Conservation (phyloP, 1,139 yeast species). For the Sugiyamaella novakii region DNA sequence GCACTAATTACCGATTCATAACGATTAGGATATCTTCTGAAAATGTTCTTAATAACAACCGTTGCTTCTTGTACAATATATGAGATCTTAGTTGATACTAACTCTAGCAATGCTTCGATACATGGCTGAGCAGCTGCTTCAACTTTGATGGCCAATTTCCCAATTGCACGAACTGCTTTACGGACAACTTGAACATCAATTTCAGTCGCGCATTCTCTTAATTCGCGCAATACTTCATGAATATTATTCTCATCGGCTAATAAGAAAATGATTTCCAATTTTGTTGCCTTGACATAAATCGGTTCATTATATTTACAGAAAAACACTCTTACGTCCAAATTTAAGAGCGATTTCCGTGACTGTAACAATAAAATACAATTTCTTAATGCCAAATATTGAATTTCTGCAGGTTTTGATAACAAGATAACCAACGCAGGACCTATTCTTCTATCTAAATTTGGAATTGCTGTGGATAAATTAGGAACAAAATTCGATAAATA, state of each 20-base stretch:
- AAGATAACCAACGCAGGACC: constrained; percentile 74
- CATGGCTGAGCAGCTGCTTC: constrained; percentile 62
- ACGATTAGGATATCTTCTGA: constrained; percentile 69
- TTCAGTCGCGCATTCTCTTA: constrained; percentile 85
- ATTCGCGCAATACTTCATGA: constrained; percentile 64
- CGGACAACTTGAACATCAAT: constrained; percentile 84
- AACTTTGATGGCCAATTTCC: constrained; percentile 80
- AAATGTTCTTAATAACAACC: constrained; percentile 72
- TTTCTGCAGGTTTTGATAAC: constrained; percentile 76
- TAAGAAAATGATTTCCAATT: constrained; percentile 80
- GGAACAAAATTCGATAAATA: constrained; percentile 72
- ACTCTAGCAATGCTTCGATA: constrained; percentile 60
- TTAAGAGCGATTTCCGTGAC: constrained; percentile 62
- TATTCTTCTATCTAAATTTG: constrained; percentile 59
- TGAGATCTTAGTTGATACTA: constrained; percentile 67
- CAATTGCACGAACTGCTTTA: constrained; percentile 86
- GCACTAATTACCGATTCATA: constrained; percentile 48
- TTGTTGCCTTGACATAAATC: constrained; percentile 85
- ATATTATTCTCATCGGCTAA: constrained; percentile 70
- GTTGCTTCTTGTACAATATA: constrained; percentile 81
- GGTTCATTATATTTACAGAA: constrained; percentile 86
- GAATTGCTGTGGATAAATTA: constrained; percentile 45
- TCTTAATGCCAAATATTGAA: constrained; percentile 79
- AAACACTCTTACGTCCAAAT: constrained; percentile 72
- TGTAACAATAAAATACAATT: constrained; percentile 76